phyloP scores from a whole-genome alignment of 2,329 filamentous ascomycete species.

The Fusarium irregulare region DNA sequence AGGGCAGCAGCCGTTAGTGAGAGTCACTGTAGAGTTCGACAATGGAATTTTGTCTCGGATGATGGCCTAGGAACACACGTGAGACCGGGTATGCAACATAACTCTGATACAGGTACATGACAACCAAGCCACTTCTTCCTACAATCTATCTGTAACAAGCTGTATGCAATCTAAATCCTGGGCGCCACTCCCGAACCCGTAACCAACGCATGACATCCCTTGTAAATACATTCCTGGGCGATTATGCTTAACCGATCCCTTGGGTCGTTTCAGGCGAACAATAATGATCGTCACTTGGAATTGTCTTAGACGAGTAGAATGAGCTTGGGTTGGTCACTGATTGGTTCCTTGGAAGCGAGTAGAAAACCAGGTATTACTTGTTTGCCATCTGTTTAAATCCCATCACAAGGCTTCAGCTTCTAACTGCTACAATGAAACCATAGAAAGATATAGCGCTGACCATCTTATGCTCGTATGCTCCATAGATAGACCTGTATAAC shows the following conservation, averaged over 20 bases:
- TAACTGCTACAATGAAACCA: not conserved
- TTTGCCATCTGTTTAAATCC: not conserved
- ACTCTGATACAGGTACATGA: not conserved
- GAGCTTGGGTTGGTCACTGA: not conserved
- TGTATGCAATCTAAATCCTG: slow-evolving; percentile 2
- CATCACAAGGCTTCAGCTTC: not conserved
- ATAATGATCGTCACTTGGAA: not conserved
- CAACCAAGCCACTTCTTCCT: not conserved
- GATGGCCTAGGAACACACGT: not conserved
- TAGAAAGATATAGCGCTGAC: not conserved
- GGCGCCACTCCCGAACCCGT: not conserved
- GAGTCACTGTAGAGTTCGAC: not conserved
- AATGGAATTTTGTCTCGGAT: not conserved
- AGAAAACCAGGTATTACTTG: not conserved
- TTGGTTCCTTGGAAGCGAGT: not conserved
- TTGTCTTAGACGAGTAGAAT: not conserved
- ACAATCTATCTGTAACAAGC: not conserved
- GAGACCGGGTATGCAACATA: not conserved
- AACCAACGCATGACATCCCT: slow-evolving; percentile 1
- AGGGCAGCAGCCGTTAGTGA: not conserved
- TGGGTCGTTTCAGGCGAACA: not conserved
- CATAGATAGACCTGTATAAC: not conserved
- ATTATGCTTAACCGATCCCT: not conserved
- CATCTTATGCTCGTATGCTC: slow-evolving; percentile 6
- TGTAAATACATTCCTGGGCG: slow-evolving; percentile 13